phyloP scores from a whole-genome alignment of 257 asterid species.

The Thymus mandschuricus region DNA sequence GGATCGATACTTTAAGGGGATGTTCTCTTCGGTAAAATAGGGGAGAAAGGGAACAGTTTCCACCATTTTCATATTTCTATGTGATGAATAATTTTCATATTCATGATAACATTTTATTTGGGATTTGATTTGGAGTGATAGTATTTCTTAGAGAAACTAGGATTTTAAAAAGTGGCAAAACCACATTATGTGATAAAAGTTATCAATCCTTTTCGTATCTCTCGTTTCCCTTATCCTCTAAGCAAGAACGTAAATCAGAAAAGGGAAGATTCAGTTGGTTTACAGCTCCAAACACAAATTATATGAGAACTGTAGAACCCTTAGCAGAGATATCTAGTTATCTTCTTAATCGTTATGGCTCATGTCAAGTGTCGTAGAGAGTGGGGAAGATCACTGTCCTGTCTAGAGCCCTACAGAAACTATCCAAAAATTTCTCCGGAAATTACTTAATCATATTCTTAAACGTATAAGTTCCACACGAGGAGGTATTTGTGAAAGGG shows the following conservation, averaged over 20 bases:
- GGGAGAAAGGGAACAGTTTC: too few species aligned
- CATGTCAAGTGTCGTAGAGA: not conserved
- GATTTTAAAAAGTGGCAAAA: too few species aligned
- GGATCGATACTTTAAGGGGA: too few species aligned
- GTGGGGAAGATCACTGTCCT: not conserved
- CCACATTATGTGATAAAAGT: too few species aligned
- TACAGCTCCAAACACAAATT: not conserved
- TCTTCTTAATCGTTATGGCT: not conserved
- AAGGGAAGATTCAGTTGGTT: not conserved
- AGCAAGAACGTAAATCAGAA: not conserved
- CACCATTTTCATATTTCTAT: too few species aligned
- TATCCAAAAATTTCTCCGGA: not conserved
- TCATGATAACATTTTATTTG: too few species aligned
- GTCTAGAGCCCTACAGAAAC: not conserved
- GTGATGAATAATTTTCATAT: too few species aligned
- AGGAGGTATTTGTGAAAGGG: not conserved
- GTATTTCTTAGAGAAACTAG: too few species aligned
- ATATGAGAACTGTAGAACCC: not conserved
- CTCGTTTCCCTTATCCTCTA: too few species aligned
- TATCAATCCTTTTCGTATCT: too few species aligned
- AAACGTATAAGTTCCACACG: not conserved
- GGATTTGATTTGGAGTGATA: too few species aligned
- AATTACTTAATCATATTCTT: slow-evolving; percentile 3
- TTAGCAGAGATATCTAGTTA: not conserved
- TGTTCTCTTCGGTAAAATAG: too few species aligned